Evolutionary conservation across 805 yeast genomes (phyloP).

Genomic region (Diddensiella caesifluorescens): DNA sequence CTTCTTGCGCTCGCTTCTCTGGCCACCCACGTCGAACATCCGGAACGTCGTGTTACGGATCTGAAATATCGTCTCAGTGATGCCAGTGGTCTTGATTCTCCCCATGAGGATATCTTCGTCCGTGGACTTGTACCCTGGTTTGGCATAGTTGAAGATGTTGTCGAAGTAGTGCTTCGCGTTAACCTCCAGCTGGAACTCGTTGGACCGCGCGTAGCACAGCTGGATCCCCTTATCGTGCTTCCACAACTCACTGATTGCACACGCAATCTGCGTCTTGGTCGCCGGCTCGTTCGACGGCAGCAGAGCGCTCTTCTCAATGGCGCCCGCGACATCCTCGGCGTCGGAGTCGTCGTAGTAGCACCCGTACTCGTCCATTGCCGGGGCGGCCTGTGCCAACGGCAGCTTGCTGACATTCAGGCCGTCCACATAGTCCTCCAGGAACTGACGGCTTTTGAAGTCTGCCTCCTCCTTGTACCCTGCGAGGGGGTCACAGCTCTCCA

Average conservation of each 20-base stretch:
- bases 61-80: constrained; percentile 76
- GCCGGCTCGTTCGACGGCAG: neutral
- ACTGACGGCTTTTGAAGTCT: neutral
- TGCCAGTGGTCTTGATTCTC: constrained; percentile 92
- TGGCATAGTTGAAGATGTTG: constrained; percentile 58
- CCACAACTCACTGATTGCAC: constrained; percentile 71
- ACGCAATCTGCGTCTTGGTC: constrained; percentile 43
- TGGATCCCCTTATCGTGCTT: constrained; percentile 58
- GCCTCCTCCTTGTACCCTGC: constrained; percentile 13
- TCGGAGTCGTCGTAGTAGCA: constrained; percentile 6
- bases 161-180: constrained; percentile 79
- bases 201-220: constrained; percentile 39
- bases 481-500: constrained; percentile 9
- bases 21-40: constrained; percentile 96
- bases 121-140: constrained; percentile 59
- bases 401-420: neutral
- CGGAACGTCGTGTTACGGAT: constrained; percentile 60
- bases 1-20: constrained; percentile 81
- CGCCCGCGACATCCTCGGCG: constrained; percentile 2
- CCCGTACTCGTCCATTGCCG: neutral
- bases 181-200: constrained; percentile 80
- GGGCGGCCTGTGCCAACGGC: neutral
- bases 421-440: constrained; percentile 7
- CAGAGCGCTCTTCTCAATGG: constrained; percentile 2
- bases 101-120: constrained; percentile 86